Base-by-base conservation (phyloP, 2,329 filamentous ascomycete species). In the Ophiostoma sp. region DNA sequence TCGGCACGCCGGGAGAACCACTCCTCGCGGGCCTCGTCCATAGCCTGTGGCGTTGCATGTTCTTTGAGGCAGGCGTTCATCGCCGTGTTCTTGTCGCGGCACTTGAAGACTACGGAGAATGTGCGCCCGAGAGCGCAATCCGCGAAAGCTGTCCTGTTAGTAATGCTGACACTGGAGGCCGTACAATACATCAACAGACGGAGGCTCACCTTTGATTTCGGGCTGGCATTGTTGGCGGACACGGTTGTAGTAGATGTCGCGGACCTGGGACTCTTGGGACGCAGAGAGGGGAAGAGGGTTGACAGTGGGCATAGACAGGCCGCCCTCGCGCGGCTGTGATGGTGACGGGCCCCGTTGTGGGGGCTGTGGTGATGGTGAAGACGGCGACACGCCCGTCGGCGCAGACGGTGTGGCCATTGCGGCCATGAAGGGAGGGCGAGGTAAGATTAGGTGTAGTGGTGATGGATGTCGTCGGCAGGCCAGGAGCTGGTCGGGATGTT, bases 21-120 rank as follows among this genome's bases (percentile, higher is more conserved):
- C 77, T 98, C 93, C 78, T 93, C 91, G 66, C 95, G 84, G 72
- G 95, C 95, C 38, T 87, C 88, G 80, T 99, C 95, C 78, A 96
- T 86, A 77, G 96, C 92, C 67, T 85, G 87, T 72, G 88, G 90
- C 72, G 91, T 96, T 68, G 94, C 93, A 80, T 96, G 90, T 68
- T 84, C 79, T 73, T 93, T 84, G 93, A 99, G 97, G 81, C 95
- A 99, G 71, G 82, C 84, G 80, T 99, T 99, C 95, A 99, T 99
- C 47, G 84, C 83, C 71, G 89, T 87, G 75, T 93, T 90, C 75
- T 93, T 85, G 65, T 84, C 80, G 67, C 92, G 89, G 81, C 95
- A 99, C 67, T 88, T 85, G 82, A 95, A 97, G 12, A 93, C 90
- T 69, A 95, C 90, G 68, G 89, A 93, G 74, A 98, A 86, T 5